Percentiles rank a stretch among this genome's conserved stretches.
phyloP scores from a whole-genome alignment of 148 eudicot species.

The Cornus florida region DNA sequence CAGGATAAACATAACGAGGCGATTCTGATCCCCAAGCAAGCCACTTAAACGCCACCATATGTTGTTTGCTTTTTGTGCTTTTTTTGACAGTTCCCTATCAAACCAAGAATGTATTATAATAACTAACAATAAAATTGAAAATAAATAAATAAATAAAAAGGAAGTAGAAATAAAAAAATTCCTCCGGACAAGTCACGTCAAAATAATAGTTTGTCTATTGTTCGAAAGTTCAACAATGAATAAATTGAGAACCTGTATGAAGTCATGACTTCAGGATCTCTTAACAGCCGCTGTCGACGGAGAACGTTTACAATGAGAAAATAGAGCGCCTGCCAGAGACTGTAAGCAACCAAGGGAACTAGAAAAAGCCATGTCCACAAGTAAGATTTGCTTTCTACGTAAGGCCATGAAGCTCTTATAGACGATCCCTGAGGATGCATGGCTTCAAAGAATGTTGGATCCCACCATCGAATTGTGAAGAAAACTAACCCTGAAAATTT shows the following conservation, averaged over 20 bases:
- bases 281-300: constrained; percentile 79
- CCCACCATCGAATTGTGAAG: constrained; percentile 98
- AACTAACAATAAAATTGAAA: background rate
- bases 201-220: too few relatives aligned
- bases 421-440: constrained; percentile 91
- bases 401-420: constrained; percentile 76
- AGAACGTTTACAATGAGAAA: constrained; percentile 85
- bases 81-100: constrained; percentile 92
- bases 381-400: constrained; percentile 62
- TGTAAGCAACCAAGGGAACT: constrained; percentile 83
- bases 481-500: constrained; percentile 75
- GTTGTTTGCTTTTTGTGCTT: constrained; percentile 92
- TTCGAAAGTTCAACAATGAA: background rate
- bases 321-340: constrained; percentile 85
- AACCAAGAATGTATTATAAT: background rate
- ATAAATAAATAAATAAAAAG: too few relatives aligned
- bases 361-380: constrained; percentile 88
- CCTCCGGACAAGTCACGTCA: background rate
- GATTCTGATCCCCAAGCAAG: constrained; percentile 86
- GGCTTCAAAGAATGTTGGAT: constrained; percentile 76
- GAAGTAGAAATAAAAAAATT: background rate
- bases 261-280: constrained; percentile 98
- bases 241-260: constrained; percentile 75
- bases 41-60: constrained; percentile 93
- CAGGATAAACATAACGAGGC: constrained; percentile 71